A percentile compares a stretch with the other conserved stretches of the same genome.
phyloP scores from a whole-genome alignment of 2,329 filamentous ascomycete genomes.

The Ascochyta viciae-villosae region DNA sequence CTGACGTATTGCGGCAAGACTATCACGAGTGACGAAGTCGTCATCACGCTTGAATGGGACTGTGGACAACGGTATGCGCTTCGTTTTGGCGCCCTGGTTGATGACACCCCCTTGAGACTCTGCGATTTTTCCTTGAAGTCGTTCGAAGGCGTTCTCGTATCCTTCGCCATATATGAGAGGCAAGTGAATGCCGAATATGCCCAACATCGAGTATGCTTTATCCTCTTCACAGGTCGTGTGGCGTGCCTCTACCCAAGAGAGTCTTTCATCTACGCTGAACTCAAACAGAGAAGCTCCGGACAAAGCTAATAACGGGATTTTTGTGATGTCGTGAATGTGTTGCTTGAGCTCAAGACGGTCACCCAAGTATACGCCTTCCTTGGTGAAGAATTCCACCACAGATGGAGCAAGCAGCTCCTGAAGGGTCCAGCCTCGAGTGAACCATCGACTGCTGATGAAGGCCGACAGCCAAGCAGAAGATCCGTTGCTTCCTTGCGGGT shows the following conservation, averaged over 20 bases:
- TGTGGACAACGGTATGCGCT: neutral
- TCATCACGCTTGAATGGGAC: conserved; percentile 26
- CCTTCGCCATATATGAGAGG: conserved; percentile 12
- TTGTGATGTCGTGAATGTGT: conserved; percentile 14
- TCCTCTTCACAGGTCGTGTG: conserved; percentile 30
- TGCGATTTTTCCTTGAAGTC: neutral
- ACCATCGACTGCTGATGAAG: conserved; percentile 23
- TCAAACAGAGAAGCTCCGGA: neutral
- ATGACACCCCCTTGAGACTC: conserved; percentile 22
- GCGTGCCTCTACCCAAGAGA: conserved; percentile 33
- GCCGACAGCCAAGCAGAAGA: conserved; percentile 4
- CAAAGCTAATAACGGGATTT: conserved; percentile 17
- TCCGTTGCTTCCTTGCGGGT: neutral
- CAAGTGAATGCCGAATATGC: conserved; percentile 17
- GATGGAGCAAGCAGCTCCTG: conserved; percentile 27
- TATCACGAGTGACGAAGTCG: conserved; percentile 32
- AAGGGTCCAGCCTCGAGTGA: conserved; percentile 28
- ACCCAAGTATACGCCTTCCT: conserved; percentile 11
- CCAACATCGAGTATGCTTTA: conserved; percentile 22
- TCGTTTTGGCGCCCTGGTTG: neutral
- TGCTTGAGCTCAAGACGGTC: conserved; percentile 14
- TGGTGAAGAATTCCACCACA: conserved; percentile 22
- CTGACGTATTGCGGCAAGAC: conserved; percentile 1
- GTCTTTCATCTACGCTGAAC: conserved; percentile 21
- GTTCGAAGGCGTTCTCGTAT: neutral